Evolutionary conservation across 352 stramenopile species (phyloP).

Genomic region (Phytophthora idaei): DNA sequence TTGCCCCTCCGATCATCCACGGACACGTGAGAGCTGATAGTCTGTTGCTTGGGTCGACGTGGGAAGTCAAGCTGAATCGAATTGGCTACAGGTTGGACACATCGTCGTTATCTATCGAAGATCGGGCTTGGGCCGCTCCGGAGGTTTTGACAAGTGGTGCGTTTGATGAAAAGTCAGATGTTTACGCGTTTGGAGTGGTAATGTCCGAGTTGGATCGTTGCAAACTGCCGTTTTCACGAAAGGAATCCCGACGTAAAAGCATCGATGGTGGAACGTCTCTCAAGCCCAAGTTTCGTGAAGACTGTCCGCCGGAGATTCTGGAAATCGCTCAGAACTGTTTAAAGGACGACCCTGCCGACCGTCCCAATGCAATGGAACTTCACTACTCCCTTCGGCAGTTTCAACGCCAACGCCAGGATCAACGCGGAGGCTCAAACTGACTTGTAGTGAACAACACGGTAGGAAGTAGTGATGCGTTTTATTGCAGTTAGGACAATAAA

Average conservation of each 20-base stretch:
- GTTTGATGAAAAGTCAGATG: constrained; percentile 66
- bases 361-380: constrained; percentile 65
- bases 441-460: constrained; percentile 7
- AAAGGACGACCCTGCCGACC: constrained; percentile 43
- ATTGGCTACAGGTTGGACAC: constrained; percentile 56
- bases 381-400: constrained; percentile 58
- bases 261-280: constrained; percentile 19
- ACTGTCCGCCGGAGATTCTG: constrained; percentile 52
- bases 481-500: constrained; percentile 2
- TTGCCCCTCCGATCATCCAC: constrained; percentile 64
- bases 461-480: neutral
- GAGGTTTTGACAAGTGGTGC: constrained; percentile 65
- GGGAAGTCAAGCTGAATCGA: constrained; percentile 62
- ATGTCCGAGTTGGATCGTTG: constrained; percentile 73
- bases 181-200: constrained; percentile 76
- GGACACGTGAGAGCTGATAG: constrained; percentile 64
- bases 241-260: constrained; percentile 22
- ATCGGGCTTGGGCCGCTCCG: constrained; percentile 53
- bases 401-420: constrained; percentile 20
- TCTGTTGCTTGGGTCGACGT: constrained; percentile 57
- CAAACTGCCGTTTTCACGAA: constrained; percentile 38
- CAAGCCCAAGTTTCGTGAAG: constrained; percentile 47
- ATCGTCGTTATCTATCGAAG: constrained; percentile 28
- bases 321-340: constrained; percentile 56
- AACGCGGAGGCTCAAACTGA: constrained; percentile 10